These are phyloP conservation scores for Monilinia fructigena DNA, from an alignment of 2,329 filamentous ascomycete species.

Conservation along the genomic window DNA sequence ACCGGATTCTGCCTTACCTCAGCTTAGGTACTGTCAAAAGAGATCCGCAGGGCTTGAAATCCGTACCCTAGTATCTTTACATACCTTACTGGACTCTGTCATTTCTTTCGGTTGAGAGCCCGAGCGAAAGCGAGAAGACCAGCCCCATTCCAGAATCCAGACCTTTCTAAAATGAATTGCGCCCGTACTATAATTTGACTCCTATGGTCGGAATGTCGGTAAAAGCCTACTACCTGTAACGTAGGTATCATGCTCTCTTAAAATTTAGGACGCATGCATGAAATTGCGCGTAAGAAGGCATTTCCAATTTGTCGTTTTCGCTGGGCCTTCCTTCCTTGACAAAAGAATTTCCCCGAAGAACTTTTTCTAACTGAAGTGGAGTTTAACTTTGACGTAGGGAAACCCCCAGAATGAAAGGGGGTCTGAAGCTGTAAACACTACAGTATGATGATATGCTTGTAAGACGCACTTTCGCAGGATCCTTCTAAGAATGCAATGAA, in stretches of 20 bases:
- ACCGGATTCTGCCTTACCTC: constrained; percentile 10
- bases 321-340: neutral
- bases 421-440: neutral
- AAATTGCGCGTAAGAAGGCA: constrained; percentile 34
- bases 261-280: constrained; percentile 24
- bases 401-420: constrained; percentile 16
- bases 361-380: constrained; percentile 12
- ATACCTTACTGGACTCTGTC: constrained; percentile 29
- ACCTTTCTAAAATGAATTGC: constrained; percentile 7
- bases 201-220: constrained; percentile 3
- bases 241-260: constrained; percentile 6
- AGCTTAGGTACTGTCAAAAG: neutral
- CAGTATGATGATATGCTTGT: constrained; percentile 1
- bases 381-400: neutral
- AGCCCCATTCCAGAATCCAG: neutral
- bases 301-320: constrained; percentile 25
- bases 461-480: neutral
- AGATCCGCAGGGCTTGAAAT: constrained; percentile 16
- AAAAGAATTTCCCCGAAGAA: neutral
- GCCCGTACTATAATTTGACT: constrained; percentile 5
- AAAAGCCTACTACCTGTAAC: neutral
- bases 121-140: constrained; percentile 10
- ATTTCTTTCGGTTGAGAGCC: constrained; percentile 24
- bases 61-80: constrained; percentile 5
- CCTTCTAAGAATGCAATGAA: constrained; percentile 8